These are phyloP conservation scores for Zymoseptoria crescenta DNA, from an alignment of 2,329 filamentous ascomycete genomes.

Conservation along the genomic window DNA sequence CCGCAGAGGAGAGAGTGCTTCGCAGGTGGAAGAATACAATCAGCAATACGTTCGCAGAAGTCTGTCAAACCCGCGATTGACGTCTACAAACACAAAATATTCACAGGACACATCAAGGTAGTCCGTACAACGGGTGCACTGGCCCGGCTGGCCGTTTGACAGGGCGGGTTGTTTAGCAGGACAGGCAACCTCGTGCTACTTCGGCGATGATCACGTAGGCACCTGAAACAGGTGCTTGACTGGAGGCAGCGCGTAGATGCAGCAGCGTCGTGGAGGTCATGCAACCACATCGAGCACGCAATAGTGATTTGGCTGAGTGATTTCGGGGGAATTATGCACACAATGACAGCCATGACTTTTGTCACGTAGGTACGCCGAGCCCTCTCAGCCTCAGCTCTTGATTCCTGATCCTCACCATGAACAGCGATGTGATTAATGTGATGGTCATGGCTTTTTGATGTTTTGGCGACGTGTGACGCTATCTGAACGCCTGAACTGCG, in stretches of 20 bases:
- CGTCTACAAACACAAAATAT: neutral
- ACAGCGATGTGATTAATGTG: neutral
- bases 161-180: neutral
- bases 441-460: neutral
- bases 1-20: neutral
- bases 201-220: neutral
- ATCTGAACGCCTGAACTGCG: neutral
- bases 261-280: neutral
- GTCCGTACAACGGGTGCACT: neutral
- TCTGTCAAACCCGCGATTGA: neutral
- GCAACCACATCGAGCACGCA: neutral
- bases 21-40: neutral
- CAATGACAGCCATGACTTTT: neutral
- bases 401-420: neutral
- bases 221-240: neutral
- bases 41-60: neutral
- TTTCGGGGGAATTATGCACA: too few relatives aligned
- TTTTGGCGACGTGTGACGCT: slow-evolving; percentile 2
- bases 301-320: too few relatives aligned
- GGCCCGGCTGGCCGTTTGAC: neutral
- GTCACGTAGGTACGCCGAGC: neutral
- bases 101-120: neutral
- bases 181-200: neutral
- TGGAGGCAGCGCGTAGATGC: neutral
- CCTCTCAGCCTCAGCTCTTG: neutral